A percentile compares a stretch with the other conserved stretches of the same genome.
Evolutionary conservation across 1,284 basidiomycete species (phyloP).

Genomic region (Prillingera fragicola): DNA sequence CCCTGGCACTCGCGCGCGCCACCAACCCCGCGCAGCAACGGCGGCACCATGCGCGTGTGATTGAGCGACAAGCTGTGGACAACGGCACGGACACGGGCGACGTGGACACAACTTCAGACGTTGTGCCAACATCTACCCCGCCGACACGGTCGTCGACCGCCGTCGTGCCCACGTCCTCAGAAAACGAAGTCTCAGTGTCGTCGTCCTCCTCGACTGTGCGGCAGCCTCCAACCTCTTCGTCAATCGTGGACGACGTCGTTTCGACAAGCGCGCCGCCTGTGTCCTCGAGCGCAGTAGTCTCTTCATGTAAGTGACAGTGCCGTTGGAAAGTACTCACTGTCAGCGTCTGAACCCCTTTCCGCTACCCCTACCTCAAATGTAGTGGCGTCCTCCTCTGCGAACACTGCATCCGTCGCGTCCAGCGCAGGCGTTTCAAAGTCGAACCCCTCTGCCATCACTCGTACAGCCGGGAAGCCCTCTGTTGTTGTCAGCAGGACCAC

Average conservation of each 20-base stretch:
- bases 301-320: too few species aligned
- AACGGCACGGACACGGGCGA: not conserved
- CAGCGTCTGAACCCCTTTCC: too few species aligned
- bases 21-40: slow-evolving; percentile 6
- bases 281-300: too few species aligned
- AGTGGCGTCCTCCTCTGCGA: not conserved
- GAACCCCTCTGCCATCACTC: slow-evolving; percentile 4
- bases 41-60: slow-evolving; percentile 23
- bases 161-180: slow-evolving; percentile 1
- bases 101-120: not conserved
- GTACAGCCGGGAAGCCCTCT: slow-evolving; percentile 16
- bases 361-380: not conserved
- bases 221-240: slow-evolving; percentile 2
- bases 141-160: not conserved
- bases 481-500: not conserved
- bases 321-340: too few species aligned
- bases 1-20: slow-evolving; percentile 16
- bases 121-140: not conserved
- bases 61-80: too few species aligned
- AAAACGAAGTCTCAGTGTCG: slow-evolving; percentile 5
- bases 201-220: slow-evolving; percentile 3
- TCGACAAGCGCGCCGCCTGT: not conserved
- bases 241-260: not conserved
- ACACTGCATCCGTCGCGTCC: not conserved
- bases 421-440: slow-evolving; percentile 1